phyloP scores from a whole-genome alignment of 495 filamentous ascomycete species.

The Penicillium psychrofluorescens region DNA sequence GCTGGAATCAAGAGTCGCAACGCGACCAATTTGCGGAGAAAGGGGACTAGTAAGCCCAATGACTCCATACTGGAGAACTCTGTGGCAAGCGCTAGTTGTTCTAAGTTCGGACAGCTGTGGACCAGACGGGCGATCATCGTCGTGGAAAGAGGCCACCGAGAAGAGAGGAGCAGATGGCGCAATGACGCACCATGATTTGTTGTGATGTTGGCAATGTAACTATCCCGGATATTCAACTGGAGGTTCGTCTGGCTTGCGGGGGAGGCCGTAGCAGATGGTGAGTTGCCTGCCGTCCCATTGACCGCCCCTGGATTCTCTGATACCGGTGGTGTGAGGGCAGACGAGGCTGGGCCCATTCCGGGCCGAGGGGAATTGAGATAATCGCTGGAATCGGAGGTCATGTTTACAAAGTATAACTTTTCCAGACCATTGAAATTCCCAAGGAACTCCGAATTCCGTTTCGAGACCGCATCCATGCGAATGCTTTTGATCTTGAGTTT shows the following conservation, averaged over 20 bases:
- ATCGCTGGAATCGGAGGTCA: slow-evolving; percentile 20
- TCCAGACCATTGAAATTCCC: slow-evolving; percentile 32
- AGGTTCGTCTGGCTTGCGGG: slow-evolving; percentile 18
- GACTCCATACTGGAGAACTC: slow-evolving; percentile 37
- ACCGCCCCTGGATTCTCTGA: slow-evolving; percentile 9
- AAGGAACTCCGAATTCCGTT: slow-evolving; percentile 34
- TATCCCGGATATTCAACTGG: slow-evolving; percentile 30
- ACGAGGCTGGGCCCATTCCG: slow-evolving; percentile 2
- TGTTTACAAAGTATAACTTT: slow-evolving; percentile 38
- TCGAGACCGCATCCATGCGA: slow-evolving; percentile 33
- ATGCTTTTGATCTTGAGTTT: slow-evolving; percentile 29
- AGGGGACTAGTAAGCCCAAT: slow-evolving; percentile 37
- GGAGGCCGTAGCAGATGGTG: slow-evolving; percentile 15
- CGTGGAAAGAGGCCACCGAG: slow-evolving; percentile 46
- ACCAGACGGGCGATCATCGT: slow-evolving; percentile 44
- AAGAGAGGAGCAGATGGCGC: slow-evolving; percentile 49
- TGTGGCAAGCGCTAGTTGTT: slow-evolving; percentile 48
- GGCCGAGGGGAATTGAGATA: slow-evolving; percentile 22
- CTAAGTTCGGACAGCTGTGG: slow-evolving; percentile 48
- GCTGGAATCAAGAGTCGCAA: slow-evolving; percentile 38
- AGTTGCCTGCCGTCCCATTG: slow-evolving; percentile 11
- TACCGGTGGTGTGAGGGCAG: slow-evolving; percentile 23
- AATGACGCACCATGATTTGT: slow-evolving; percentile 44
- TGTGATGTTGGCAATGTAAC: slow-evolving; percentile 36
- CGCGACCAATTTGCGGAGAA: slow-evolving; percentile 38